phyloP scores from a whole-genome alignment of 371 early-diverging fungal species.

The Lichtheimia ornata region DNA sequence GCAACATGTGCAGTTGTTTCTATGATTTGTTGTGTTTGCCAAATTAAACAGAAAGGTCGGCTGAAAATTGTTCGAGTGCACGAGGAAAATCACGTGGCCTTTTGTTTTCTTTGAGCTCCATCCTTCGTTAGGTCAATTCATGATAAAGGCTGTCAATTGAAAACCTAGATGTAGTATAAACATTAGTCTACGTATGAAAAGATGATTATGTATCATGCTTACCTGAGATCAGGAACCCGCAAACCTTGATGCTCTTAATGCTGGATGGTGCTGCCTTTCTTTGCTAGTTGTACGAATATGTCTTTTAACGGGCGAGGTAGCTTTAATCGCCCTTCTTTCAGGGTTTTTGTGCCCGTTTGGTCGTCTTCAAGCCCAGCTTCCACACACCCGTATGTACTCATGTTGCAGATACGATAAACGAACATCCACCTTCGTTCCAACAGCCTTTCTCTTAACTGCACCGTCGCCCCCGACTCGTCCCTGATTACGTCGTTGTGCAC shows the following conservation, averaged over 20 bases:
- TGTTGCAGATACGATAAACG: background rate
- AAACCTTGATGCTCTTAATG: background rate
- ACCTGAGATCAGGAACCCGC: slow-evolving; percentile 8
- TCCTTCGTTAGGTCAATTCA: slow-evolving; percentile 3
- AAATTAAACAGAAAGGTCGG: background rate
- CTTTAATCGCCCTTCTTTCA: background rate
- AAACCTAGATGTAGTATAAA: background rate
- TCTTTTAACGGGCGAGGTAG: too few relatives aligned
- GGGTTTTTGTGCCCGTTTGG: background rate
- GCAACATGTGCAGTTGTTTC: background rate
- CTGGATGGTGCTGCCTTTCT: background rate
- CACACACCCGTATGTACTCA: slow-evolving; percentile 6
- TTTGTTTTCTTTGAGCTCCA: too few relatives aligned
- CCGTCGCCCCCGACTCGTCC: too few relatives aligned
- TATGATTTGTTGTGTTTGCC: background rate
- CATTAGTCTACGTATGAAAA: background rate
- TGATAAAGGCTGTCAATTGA: background rate
- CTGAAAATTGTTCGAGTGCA: background rate
- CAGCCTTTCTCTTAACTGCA: too few relatives aligned
- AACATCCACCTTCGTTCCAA: background rate
- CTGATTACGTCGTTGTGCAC: too few relatives aligned
- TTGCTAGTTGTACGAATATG: too few relatives aligned
- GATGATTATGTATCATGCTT: background rate
- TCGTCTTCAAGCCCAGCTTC: slow-evolving; percentile 2
- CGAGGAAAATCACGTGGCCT: background rate